phyloP scores from a whole-genome alignment of 352 stramenopile genomes.

The Phytophthora syringae region DNA sequence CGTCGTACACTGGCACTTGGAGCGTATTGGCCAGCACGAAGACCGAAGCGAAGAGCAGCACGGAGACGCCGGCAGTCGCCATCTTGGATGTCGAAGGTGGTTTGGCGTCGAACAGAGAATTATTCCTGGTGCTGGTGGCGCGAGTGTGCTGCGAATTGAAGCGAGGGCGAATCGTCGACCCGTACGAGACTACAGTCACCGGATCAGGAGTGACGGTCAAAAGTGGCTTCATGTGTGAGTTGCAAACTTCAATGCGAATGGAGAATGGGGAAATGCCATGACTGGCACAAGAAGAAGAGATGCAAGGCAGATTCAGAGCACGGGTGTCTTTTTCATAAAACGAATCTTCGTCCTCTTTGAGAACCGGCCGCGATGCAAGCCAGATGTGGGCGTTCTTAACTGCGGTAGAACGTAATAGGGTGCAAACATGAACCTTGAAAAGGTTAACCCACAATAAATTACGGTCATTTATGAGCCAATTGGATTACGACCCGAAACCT shows the following conservation, averaged over 20 bases:
- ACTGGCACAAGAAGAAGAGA: neutral
- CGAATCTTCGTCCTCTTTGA: constrained; percentile 27
- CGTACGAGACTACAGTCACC: constrained; percentile 17
- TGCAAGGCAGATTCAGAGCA: constrained; percentile 10
- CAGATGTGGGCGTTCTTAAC: no score
- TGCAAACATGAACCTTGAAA: no score
- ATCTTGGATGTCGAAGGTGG: constrained; percentile 16
- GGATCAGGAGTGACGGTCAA: neutral
- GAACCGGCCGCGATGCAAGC: neutral
- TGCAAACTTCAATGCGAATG: neutral
- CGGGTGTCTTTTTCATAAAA: neutral
- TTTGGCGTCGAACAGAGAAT: constrained; percentile 13
- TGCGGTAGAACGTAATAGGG: no score
- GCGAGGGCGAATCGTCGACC: constrained; percentile 24
- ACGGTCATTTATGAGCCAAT: neutral
- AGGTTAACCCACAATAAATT: no score
- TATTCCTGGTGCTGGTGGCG: constrained; percentile 16
- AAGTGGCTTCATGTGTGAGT: constrained; percentile 29
- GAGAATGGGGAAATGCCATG: constrained; percentile 7
- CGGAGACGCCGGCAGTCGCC: constrained; percentile 14
- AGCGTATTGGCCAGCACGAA: constrained; percentile 30
- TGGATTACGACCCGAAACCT: neutral
- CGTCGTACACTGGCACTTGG: constrained; percentile 35
- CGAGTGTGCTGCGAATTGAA: constrained; percentile 16
- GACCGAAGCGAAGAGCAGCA: constrained; percentile 25